phyloP scores from a whole-genome alignment of 495 filamentous ascomycete species.

The Penicillium salamii region DNA sequence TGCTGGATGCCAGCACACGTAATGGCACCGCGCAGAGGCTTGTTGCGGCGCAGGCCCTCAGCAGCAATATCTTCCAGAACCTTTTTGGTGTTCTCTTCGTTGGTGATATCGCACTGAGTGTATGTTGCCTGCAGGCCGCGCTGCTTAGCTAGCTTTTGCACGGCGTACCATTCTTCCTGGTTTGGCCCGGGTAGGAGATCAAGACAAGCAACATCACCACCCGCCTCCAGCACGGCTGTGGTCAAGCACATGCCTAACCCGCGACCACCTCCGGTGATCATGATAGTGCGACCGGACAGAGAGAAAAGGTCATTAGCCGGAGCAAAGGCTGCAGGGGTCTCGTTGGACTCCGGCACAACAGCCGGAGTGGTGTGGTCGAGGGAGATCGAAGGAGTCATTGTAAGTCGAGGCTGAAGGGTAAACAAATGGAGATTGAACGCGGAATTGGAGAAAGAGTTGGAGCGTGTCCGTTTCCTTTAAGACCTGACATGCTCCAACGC shows the following conservation, averaged over 20 bases:
- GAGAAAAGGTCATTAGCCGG: conserved; percentile 29
- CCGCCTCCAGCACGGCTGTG: conserved; percentile 67
- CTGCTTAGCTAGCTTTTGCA: conserved; percentile 45
- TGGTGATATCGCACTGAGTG: conserved; percentile 59
- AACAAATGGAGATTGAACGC: background rate
- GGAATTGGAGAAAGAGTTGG: background rate
- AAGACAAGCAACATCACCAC: conserved; percentile 60
- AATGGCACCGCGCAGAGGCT: conserved; percentile 67
- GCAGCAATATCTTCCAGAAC: conserved; percentile 40
- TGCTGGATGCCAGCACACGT: conserved; percentile 82
- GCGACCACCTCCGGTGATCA: conserved; percentile 69
- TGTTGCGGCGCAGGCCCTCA: conserved; percentile 38
- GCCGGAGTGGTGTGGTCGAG: conserved; percentile 22
- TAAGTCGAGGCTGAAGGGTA: conserved; percentile 2
- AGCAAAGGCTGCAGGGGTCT: conserved; percentile 22
- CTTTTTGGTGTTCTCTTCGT: conserved; percentile 40
- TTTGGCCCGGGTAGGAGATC: conserved; percentile 56
- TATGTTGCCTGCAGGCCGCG: conserved; percentile 40
- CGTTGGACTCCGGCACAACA: conserved; percentile 20
- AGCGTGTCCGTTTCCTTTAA: conserved; percentile 10
- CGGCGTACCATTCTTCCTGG: conserved; percentile 36
- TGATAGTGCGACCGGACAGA: conserved; percentile 64
- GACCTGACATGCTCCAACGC: background rate
- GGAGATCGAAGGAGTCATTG: conserved; percentile 28
- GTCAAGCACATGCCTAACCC: conserved; percentile 61